Percentiles rank a stretch among this genome's conserved stretches.
phyloP scores from a whole-genome alignment of 225 moss, liverwort and hornwort genomes.

The Bryoerythrophyllum caledonicum region DNA sequence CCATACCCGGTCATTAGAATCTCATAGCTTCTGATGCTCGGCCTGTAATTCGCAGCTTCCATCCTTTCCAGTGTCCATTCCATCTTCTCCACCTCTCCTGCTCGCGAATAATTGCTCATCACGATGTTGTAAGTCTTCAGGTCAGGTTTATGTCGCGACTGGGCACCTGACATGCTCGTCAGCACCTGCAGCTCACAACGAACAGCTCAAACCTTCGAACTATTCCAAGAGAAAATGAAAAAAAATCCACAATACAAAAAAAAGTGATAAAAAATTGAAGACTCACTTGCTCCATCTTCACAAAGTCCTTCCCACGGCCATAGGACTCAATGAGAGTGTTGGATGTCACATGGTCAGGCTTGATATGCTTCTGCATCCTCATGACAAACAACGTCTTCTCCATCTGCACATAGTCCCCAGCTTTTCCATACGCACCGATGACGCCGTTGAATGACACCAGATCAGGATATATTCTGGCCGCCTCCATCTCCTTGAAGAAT shows the following conservation, averaged over 20 bases:
- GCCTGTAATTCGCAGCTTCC: constrained; percentile 41
- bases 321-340: constrained; percentile 85
- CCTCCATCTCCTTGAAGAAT: constrained; percentile 68
- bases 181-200: constrained; percentile 44
- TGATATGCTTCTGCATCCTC: constrained; percentile 64
- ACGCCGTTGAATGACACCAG: constrained; percentile 78
- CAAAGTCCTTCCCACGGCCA: constrained; percentile 71
- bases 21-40: constrained; percentile 65
- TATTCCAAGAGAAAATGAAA: background rate
- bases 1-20: constrained; percentile 73
- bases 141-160: constrained; percentile 55
- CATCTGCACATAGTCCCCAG: constrained; percentile 69
- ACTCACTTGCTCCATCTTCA: constrained; percentile 89
- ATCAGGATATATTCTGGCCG: constrained; percentile 55
- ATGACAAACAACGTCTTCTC: constrained; percentile 69
- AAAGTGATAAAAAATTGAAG: background rate
- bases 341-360: constrained; percentile 80
- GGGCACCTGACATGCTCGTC: constrained; percentile 54
- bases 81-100: constrained; percentile 70
- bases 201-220: constrained; percentile 16
- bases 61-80: constrained; percentile 62
- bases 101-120: constrained; percentile 77
- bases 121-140: constrained; percentile 77
- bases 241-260: background rate
- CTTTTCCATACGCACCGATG: constrained; percentile 80